Percentiles rank a stretch among this genome's conserved stretches.
Conservation (phyloP, 129 eudicot genomes). For the Ambrosia artemisiifolia region DNA sequence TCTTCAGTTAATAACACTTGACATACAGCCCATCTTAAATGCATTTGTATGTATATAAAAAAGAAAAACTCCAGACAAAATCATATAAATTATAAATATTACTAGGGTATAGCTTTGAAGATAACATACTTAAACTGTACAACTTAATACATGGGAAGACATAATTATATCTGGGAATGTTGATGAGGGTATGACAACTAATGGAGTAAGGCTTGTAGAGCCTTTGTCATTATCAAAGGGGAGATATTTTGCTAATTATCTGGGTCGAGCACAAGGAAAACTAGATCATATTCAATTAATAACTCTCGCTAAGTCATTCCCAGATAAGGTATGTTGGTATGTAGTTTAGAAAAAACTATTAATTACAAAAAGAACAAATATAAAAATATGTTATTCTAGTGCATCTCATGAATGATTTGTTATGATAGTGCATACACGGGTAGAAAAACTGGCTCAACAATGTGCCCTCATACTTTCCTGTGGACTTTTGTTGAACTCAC, state of each 20-base stretch:
- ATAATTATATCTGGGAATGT: conserved; percentile 88
- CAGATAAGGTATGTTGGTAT: conserved; percentile 80
- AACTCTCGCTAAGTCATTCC: conserved; percentile 69
- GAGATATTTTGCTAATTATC: conserved; percentile 72
- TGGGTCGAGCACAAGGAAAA: conserved; percentile 95
- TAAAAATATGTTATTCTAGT: neutral
- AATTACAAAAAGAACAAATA: neutral
- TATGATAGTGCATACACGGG: no score
- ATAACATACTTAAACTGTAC: neutral
- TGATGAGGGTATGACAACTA: conserved; percentile 87
- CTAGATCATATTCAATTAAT: conserved; percentile 78
- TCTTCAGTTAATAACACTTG: neutral
- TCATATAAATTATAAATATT: neutral
- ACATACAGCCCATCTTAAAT: neutral
- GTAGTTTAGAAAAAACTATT: neutral
- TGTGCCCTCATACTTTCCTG: no score
- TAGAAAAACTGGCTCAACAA: no score
- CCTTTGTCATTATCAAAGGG: conserved; percentile 82
- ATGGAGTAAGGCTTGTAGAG: conserved; percentile 52
- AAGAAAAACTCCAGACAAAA: neutral
- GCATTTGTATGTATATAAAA: neutral
- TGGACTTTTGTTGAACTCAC: no score
- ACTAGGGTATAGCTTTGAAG: neutral
- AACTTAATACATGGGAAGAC: conserved; percentile 76
- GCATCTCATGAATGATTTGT: neutral